Base-by-base conservation (phyloP, 208 protist species). In the Leishmania major region DNA sequence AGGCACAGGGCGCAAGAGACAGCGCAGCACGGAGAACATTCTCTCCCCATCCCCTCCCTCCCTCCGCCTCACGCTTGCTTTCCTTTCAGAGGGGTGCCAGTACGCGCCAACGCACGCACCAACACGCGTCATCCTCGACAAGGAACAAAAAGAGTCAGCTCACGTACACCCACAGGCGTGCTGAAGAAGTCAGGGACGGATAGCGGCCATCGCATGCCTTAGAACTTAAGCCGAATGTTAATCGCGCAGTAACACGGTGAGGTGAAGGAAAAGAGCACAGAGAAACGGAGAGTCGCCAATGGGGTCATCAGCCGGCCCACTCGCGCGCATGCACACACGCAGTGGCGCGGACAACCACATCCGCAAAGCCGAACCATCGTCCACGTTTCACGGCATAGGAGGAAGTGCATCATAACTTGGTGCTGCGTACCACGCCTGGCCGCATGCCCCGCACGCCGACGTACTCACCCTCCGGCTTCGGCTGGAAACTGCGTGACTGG, bases 401-500 rank as follows among this genome's bases (percentile, higher is more conserved):
- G 17, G 22, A 66, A 45, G 28, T 35, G 47, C 40, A 11, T 82
- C 40, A 88, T 43, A 90, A 70, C 72, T 90, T 90, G 25, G 81
- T 84, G 17, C 89, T 88, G 62, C 92, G 90, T 1, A 94, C 90
- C 43, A 98, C 92, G 43, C 89, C 84, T 57, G 95, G 87, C 82
- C 96, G 95, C 80, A 98, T 84, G 22, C 86, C 76, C 35, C 83
- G 85, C 1, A 98, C 93, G 66, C 95, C 95, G 35, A 88, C 84
- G 80, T 96, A 98, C 53, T 93, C 95, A 60, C 91, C 93, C 83
- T 96, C 93, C 15, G 95, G 89, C 84, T 96, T 90, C 3, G 95
- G 92, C 84, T 96, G 89, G 79, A 90, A 89, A 45, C 80, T 91
- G 75, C 91, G 89, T 15, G 87, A 88, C 82, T 98, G 93, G 17